These are phyloP conservation scores for Blastocystis sp. DNA, from an alignment of 352 stramenopile species.

Conservation along the genomic window DNA sequence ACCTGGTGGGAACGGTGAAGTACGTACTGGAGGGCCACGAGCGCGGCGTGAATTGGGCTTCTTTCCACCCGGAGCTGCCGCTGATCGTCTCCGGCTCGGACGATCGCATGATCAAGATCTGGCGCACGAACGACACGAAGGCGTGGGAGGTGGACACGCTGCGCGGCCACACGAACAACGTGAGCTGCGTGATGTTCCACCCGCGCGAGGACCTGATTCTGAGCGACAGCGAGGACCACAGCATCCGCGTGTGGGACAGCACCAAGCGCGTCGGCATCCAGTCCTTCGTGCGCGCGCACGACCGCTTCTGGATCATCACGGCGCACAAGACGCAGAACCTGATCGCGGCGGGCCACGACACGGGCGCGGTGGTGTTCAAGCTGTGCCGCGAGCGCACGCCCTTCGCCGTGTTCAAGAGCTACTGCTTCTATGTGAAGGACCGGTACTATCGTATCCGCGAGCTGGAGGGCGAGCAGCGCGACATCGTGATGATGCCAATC, in stretches of 20 bases:
- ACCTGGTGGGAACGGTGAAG: slow-evolving; percentile 99
- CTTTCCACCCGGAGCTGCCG: slow-evolving; percentile 89
- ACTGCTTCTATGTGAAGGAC: slow-evolving; percentile 93
- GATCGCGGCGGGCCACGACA: slow-evolving; percentile 95
- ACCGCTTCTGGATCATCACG: slow-evolving; percentile 97
- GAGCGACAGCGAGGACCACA: slow-evolving; percentile 96
- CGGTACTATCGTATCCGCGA: slow-evolving; percentile 72
- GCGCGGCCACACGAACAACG: slow-evolving; percentile 98
- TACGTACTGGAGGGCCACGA: slow-evolving; percentile 99
- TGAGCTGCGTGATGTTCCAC: slow-evolving; percentile 98
- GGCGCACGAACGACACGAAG: slow-evolving; percentile 98
- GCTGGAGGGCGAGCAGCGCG: slow-evolving; percentile 74
- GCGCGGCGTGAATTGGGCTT: slow-evolving; percentile 97
- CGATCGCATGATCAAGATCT: slow-evolving; percentile 98
- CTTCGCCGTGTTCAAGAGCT: slow-evolving; percentile 79
- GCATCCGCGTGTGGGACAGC: slow-evolving; percentile 98
- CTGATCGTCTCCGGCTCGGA: slow-evolving; percentile 96
- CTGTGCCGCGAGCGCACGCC: slow-evolving; percentile 91
- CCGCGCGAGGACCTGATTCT: slow-evolving; percentile 97
- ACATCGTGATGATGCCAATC: slow-evolving; percentile 74
- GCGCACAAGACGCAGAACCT: slow-evolving; percentile 94
- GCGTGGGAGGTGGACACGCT: slow-evolving; percentile 99
- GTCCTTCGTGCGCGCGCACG: slow-evolving; percentile 95
- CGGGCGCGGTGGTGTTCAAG: slow-evolving; percentile 99
- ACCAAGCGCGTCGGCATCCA: slow-evolving; percentile 95